Conservation (phyloP, 2,329 filamentous ascomycete genomes). For the Cryoendolithus antarcticus region DNA sequence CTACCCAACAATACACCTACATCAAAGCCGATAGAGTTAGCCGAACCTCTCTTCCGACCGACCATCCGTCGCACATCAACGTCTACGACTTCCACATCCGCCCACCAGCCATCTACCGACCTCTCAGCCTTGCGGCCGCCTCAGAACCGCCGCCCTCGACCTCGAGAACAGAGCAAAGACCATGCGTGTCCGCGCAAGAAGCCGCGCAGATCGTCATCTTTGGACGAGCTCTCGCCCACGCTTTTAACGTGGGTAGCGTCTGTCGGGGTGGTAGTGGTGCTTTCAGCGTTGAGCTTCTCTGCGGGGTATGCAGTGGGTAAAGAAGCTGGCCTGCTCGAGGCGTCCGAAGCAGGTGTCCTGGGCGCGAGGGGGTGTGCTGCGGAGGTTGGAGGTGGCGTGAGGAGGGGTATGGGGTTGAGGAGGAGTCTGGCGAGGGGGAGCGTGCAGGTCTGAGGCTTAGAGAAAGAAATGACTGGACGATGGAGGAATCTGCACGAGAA, state of each 20-base stretch:
- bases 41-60: slow-evolving; percentile 24
- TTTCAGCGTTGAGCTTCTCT: slow-evolving; percentile 52
- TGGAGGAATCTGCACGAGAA: too few species aligned
- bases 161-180: too few species aligned
- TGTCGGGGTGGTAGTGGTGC: slow-evolving; percentile 51
- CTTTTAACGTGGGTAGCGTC: slow-evolving; percentile 55
- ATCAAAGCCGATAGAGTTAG: slow-evolving; percentile 11
- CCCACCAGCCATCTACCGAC: slow-evolving; percentile 8
- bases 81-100: slow-evolving; percentile 16
- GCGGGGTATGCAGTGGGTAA: slow-evolving; percentile 51
- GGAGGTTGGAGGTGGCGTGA: slow-evolving; percentile 14
- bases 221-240: slow-evolving; percentile 41
- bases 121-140: too few species aligned
- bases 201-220: slow-evolving; percentile 19
- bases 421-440: slow-evolving; percentile 20
- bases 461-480: too few species aligned
- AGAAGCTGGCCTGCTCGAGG: slow-evolving; percentile 45
- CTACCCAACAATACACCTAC: slow-evolving; percentile 23
- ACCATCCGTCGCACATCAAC: slow-evolving; percentile 23
- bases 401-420: slow-evolving; percentile 20
- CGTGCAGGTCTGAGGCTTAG: slow-evolving; percentile 15
- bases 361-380: slow-evolving; percentile 17
- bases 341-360: slow-evolving; percentile 10
- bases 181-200: slow-evolving; percentile 25
- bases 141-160: too few species aligned